Evolutionary conservation across 331 rosid genomes (phyloP).

Genomic region (Phaseolus coccineus): DNA sequence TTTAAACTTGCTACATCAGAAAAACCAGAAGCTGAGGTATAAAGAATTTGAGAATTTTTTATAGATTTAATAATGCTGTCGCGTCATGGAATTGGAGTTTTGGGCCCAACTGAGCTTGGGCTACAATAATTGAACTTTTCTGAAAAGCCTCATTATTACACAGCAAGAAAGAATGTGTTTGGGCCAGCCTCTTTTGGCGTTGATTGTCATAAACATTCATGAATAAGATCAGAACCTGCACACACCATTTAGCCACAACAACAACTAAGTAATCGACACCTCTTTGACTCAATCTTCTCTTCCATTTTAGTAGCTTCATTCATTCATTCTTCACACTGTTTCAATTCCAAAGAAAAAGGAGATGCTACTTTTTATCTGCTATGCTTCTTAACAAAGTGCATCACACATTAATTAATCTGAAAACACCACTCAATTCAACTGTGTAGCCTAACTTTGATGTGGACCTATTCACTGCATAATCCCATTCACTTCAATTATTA

Average conservation of each 20-base stretch:
- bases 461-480: constrained; percentile 46
- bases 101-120: constrained; percentile 35
- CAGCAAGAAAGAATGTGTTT: constrained; percentile 7
- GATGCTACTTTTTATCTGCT: background rate
- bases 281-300: constrained; percentile 4
- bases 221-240: background rate
- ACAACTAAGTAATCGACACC: background rate
- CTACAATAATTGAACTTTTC: constrained; percentile 24
- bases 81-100: background rate
- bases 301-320: constrained; percentile 3
- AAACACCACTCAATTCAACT: constrained; percentile 11
- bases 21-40: too few species aligned
- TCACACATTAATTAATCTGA: constrained; percentile 24
- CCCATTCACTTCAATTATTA: constrained; percentile 49
- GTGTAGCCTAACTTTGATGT: background rate
- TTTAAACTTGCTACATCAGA: too few species aligned
- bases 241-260: background rate
- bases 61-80: constrained; percentile 7
- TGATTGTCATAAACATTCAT: constrained; percentile 10
- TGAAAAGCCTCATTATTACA: constrained; percentile 27
- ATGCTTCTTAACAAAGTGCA: background rate
- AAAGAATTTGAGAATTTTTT: background rate
- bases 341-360: constrained; percentile 16
- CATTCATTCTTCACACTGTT: background rate
- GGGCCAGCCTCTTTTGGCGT: constrained; percentile 34